Evolutionary conservation across 2,329 filamentous ascomycete species (phyloP).

Genomic region (Venturiaceae sp.): DNA sequence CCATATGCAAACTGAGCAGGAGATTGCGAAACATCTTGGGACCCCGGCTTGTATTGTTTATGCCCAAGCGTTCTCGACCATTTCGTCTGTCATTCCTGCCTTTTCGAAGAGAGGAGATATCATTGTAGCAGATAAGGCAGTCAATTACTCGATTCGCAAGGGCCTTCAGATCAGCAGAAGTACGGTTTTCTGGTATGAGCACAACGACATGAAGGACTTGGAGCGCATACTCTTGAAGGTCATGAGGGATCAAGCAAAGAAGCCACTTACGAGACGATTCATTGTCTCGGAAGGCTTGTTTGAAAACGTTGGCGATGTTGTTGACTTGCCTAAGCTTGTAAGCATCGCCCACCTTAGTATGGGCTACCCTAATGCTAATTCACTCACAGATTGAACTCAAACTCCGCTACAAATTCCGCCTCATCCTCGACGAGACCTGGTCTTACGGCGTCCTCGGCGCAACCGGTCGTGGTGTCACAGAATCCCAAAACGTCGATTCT

Average conservation of each 20-base stretch:
- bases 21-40: slow-evolving; percentile 84
- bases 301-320: slow-evolving; percentile 78
- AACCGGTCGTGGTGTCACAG: slow-evolving; percentile 84
- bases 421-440: slow-evolving; percentile 96
- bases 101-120: slow-evolving; percentile 97
- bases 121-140: slow-evolving; percentile 87
- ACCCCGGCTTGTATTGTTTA: slow-evolving; percentile 89
- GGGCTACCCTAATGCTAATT: neutral
- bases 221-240: slow-evolving; percentile 78
- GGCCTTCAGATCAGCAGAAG: slow-evolving; percentile 89
- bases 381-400: slow-evolving; percentile 69
- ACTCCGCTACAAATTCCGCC: slow-evolving; percentile 92
- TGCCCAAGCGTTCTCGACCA: slow-evolving; percentile 90
- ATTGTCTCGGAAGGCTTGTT: slow-evolving; percentile 94
- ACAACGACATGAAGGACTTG: slow-evolving; percentile 91
- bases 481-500: slow-evolving; percentile 93
- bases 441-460: slow-evolving; percentile 91
- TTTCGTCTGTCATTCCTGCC: slow-evolving; percentile 91
- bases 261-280: slow-evolving; percentile 83
- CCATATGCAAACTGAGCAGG: slow-evolving; percentile 91
- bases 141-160: slow-evolving; percentile 90
- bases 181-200: slow-evolving; percentile 86
- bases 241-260: slow-evolving; percentile 77
- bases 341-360: slow-evolving; percentile 19
- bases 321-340: slow-evolving; percentile 77